Base-by-base conservation (phyloP, 345 rosid species). In the Excoecaria agallocha region DNA sequence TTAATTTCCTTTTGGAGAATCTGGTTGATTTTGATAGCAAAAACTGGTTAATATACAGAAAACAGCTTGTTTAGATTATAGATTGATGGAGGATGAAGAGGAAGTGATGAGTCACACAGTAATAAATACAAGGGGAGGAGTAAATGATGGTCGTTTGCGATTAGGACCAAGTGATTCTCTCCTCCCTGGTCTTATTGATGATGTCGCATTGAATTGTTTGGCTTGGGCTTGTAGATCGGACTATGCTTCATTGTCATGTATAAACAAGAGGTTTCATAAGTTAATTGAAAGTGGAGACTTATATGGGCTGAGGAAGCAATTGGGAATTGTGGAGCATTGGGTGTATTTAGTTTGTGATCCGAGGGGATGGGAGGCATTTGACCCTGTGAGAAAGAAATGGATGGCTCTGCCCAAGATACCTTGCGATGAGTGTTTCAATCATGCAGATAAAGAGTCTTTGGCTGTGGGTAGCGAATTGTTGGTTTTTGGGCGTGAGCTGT, bases 341-440 rank as follows among this genome's bases (percentile, higher is more conserved):
- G 90, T 89, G 22, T 91, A 81, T 82, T 79, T 91, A 81, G 87
- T 90, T 50, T 89, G 94, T 78, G 94, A 89, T 83, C 91, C 87
- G 0, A 88, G 90, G 87, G 91, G 90, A 8, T 91, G 97, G 97
- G 86, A 86, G 69, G 89, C 86, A 11, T 91, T 88, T 81, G 90
- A 89, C 72, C 88, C 93, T 0, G 37, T 60, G 73, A 86, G 82
- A 61, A 78, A 82, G 68, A 91, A 85, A 75, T 89, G 97, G 94
- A 87, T 87, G 89, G 75, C 77, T n/a, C 72, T 91, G 78, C 94
- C 97, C 0, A 89, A 83, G 82, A 87, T 91, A 72, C 97, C 97
- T 50, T 89, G 97, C 6, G 97, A 91, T 71, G 94, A 91, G 46
- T 91, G 97, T 74, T 89, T 91, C 84, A 86, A 87, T 74, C 87